Evolutionary conservation across 2,329 filamentous ascomycete species (phyloP).

Genomic region (Tolypocladium sp.): DNA sequence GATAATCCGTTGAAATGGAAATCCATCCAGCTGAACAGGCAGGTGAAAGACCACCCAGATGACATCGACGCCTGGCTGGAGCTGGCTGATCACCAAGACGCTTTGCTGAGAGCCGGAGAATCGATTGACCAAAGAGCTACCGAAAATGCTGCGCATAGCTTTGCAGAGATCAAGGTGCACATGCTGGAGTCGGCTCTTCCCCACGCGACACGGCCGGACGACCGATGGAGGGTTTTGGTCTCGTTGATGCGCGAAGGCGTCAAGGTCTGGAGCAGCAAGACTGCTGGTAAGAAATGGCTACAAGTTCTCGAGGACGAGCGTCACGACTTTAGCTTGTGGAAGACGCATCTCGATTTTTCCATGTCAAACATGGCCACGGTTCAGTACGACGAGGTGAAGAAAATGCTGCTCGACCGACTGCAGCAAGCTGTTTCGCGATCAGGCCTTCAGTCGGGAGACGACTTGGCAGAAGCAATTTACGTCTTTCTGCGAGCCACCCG

Average conservation of each 20-base stretch:
- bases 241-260: conserved; percentile 65
- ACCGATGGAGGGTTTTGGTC: conserved; percentile 52
- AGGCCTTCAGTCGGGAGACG: background rate
- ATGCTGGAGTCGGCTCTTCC: conserved; percentile 70
- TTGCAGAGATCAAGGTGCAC: conserved; percentile 71
- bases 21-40: conserved; percentile 53
- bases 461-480: conserved; percentile 41
- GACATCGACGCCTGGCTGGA: conserved; percentile 67
- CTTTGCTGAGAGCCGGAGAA: conserved; percentile 45
- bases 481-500: conserved; percentile 65
- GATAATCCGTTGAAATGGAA: conserved; percentile 41
- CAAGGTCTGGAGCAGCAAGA: conserved; percentile 62
- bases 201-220: conserved; percentile 35
- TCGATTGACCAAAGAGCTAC: conserved; percentile 35
- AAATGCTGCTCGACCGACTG: conserved; percentile 47
- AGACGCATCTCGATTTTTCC: conserved; percentile 60
- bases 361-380: conserved; percentile 61
- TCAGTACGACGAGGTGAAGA: conserved; percentile 56
- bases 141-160: conserved; percentile 54
- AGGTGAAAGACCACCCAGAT: conserved; percentile 54
- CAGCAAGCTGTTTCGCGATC: conserved; percentile 7
- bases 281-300: conserved; percentile 56
- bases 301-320: conserved; percentile 24
- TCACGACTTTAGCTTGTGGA: conserved; percentile 55
- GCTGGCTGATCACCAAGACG: conserved; percentile 71